phyloP scores from a whole-genome alignment of 257 asterid species.

The Orobanche coerulescens region DNA sequence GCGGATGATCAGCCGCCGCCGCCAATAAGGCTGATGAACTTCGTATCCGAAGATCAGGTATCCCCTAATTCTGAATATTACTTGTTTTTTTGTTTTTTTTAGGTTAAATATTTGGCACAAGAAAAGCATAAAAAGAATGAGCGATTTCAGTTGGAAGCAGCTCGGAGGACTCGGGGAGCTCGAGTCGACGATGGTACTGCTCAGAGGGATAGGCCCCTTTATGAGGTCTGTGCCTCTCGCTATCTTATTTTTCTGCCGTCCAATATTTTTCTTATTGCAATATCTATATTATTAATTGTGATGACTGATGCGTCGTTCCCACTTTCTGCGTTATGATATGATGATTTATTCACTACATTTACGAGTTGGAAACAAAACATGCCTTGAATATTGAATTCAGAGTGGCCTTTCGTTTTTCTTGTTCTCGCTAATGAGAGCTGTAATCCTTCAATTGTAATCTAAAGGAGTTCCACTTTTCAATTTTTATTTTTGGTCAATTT shows the following conservation, averaged over 20 bases:
- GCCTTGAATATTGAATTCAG: no score
- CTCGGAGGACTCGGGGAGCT: conserved; percentile 67
- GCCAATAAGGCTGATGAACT: conserved; percentile 66
- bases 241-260: not conserved
- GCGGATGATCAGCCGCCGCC: conserved; percentile 54
- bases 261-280: no score
- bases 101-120: not conserved
- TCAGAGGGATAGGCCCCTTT: conserved; percentile 86
- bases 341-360: not conserved
- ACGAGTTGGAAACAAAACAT: no score
- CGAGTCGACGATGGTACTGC: conserved; percentile 97
- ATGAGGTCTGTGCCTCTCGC: conserved; percentile 45
- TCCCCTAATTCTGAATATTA: not conserved
- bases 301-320: not conserved
- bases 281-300: no score
- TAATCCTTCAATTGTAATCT: not conserved
- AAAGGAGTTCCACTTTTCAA: not conserved
- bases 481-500: no score
- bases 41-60: conserved; percentile 92
- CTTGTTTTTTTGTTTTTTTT: not conserved
- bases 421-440: no score
- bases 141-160: conserved; percentile 61
- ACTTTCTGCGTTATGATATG: not conserved
- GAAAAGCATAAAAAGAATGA: not conserved
- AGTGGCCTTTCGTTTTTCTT: no score